Conservation (phyloP, 1,284 basidiomycete genomes). For the Moesziomyces sp. region DNA sequence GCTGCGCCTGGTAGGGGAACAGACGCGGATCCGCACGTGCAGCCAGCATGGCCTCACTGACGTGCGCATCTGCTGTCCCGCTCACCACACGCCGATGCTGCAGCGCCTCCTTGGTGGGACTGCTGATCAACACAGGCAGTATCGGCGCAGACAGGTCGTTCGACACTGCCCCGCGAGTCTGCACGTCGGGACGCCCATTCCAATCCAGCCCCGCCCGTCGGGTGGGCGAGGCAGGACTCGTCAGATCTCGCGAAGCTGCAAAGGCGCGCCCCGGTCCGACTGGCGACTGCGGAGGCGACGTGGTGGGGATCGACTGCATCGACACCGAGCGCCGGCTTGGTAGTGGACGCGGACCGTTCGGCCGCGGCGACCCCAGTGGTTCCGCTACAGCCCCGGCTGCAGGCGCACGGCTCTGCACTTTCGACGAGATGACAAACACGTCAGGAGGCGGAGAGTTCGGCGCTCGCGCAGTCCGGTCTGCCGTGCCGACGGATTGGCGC, state of each 20-base stretch:
- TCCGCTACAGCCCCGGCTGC: constrained; percentile 1
- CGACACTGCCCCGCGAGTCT: background rate
- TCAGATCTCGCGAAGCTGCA: constrained; percentile 7
- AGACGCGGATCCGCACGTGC: constrained; percentile 25
- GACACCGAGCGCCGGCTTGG: constrained; percentile 26
- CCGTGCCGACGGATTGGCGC: constrained; percentile 1
- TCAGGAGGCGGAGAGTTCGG: background rate
- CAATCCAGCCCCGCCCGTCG: constrained; percentile 2
- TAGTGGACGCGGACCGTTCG: constrained; percentile 26
- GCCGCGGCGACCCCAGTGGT: constrained; percentile 17
- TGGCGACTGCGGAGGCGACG: constrained; percentile 23
- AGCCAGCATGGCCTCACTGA: constrained; percentile 32
- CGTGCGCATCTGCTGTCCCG: background rate
- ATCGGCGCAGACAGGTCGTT: no score
- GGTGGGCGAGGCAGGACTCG: constrained; percentile 6
- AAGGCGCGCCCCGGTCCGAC: background rate
- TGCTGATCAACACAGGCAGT: background rate
- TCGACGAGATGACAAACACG: background rate
- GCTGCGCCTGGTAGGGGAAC: constrained; percentile 9
- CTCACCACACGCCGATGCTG: background rate
- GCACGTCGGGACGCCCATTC: background rate
- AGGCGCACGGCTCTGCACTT: background rate
- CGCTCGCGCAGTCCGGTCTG: background rate
- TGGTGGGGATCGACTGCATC: constrained; percentile 14
- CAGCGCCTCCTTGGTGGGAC: background rate